These are phyloP conservation scores for Globisporangium cystogenes DNA, from an alignment of 352 stramenopile genomes.

Conservation along the genomic window DNA sequence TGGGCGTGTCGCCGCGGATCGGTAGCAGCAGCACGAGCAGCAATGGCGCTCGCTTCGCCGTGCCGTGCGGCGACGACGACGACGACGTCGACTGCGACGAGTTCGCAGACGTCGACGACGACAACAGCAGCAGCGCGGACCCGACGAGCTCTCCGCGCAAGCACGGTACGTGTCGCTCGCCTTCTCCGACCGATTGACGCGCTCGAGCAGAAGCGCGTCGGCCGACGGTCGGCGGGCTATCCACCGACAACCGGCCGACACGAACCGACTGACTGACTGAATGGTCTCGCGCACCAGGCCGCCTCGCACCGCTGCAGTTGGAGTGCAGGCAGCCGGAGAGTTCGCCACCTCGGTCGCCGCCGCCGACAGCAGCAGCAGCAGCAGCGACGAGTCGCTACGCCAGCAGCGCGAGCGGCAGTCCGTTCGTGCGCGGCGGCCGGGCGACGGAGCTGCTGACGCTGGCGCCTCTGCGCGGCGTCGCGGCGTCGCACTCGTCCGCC, in stretches of 20 bases:
- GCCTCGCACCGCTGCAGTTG: slow-evolving; percentile 6
- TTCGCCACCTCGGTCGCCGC: slow-evolving; percentile 1
- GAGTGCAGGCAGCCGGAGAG: slow-evolving; percentile 6
- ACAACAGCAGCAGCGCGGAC: neutral
- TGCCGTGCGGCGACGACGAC: slow-evolving; percentile 3
- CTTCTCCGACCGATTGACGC: neutral
- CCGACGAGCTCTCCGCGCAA: slow-evolving; percentile 7
- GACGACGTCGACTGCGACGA: slow-evolving; percentile 4
- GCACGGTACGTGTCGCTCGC: slow-evolving; percentile 9
- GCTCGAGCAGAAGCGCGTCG: too few species aligned
- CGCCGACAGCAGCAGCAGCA: too few species aligned
- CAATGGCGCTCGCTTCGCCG: slow-evolving; percentile 2
- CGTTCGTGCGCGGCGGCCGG: slow-evolving; percentile 1
- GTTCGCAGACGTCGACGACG: neutral
- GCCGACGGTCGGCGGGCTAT: neutral
- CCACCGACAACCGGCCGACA: neutral
- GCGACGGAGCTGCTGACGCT: slow-evolving; percentile 6
- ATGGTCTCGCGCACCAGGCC: neutral
- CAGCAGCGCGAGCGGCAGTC: too few species aligned
- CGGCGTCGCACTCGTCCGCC: neutral
- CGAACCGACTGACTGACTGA: neutral
- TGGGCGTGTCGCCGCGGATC: slow-evolving; percentile 10
- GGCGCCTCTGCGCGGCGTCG: slow-evolving; percentile 2
- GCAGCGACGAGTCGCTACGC: neutral
- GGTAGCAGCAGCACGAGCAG: slow-evolving; percentile 13